Base-by-base conservation (phyloP, 805 yeast species). In the Komagataella mondaviorum region DNA sequence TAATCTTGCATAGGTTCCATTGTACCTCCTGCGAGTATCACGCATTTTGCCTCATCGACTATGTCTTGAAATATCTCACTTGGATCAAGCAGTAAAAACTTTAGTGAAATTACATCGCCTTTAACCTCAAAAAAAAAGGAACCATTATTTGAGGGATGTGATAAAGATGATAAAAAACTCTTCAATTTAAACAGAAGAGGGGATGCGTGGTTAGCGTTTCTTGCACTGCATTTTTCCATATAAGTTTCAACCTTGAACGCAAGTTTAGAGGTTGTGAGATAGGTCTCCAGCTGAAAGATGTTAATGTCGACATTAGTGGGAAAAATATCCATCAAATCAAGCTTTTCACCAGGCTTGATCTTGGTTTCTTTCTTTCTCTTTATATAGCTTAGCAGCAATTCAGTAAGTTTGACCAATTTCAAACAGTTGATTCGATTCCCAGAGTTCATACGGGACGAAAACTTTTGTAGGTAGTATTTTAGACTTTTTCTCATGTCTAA, bases 21-120 rank as follows among this genome's bases (percentile, higher is more conserved):
- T 0, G 98, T 90, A 12, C 98, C 98, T 43, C 98, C 98, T 1
- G 96, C 93, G 2, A 90, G 62, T 1, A 91, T 70, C 0, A 90
- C 84, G 63, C 90, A 83, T 55, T 73, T 73, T 0, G 88, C 72
- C 12, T 78, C 75, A 2, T 79, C 78, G 0, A 87, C 78, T 2
- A 91, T 71, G 2, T 81, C 82, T 51, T 72, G 70, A 60, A 90
- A 88, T 2, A 78, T 70, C 48, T 77, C 78, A 51, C 88, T 80
- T 2, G 96, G 95, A 59, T 89, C 96, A 6, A 90, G 68, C 6
- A 88, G 68, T 72, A 88, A 75, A 59, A 89, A 90, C 52, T 81
- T 79, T 50, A 90, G 57, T 2, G 69, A 59, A 12, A 68, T 51
- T 7, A 55, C 57, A 8, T 64, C 65, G 23, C 63, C 58, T 2